Evolutionary conservation across 2,329 filamentous ascomycete species (phyloP), one percentile per base, ranked within the genome.

Genomic region (Lomentospora prolificans): DNA sequence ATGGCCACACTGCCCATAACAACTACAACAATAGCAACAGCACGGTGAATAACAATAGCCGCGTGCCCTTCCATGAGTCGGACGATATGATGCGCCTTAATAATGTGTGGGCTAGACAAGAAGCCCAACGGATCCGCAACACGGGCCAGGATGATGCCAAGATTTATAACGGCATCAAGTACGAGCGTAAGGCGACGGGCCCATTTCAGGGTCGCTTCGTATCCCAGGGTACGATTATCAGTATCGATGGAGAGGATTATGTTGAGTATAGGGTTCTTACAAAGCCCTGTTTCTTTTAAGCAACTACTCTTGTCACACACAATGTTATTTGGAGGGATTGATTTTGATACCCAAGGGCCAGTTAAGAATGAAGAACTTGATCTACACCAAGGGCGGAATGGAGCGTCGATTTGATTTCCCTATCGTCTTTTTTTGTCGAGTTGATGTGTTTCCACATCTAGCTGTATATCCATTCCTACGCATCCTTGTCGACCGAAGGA

Each of bases 221-320:
- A 28, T 82, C 79, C 50, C 75, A 80, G 58, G 79, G 81, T 4
- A 77, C 76, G 8, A 80, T 85, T 22, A 76, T 85, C 61, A 83
- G 71, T 51, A 85, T 86, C 58, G 81, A 85, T 58, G 82, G 81
- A 22, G 82, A 85, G 64, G 82, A 85, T 59, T 86, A 82, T 58
- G 81, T 86, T 31, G 82, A 85, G 64, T 85, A 85, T 60, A 76
- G 82, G 2, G 80, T 86, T 1, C 73, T 86, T 25, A 84, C 79
- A 1, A 85, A 83, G 67, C 80, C 81, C 0, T 77, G 74, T 0
- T 85, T 85, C 62, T 84, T 82, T 60, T 82, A 65, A 63, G n/a
- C n/a, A n/a, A n/a, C n/a, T n/a, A n/a, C n/a, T n/a, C n/a, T n/a
- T n/a, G n/a, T n/a, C n/a, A n/a, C n/a, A n/a, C n/a, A n/a, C n/a